Evolutionary conservation across 2,329 filamentous ascomycete genomes (phyloP).

Genomic region (Pseudocercospora cruenta): DNA sequence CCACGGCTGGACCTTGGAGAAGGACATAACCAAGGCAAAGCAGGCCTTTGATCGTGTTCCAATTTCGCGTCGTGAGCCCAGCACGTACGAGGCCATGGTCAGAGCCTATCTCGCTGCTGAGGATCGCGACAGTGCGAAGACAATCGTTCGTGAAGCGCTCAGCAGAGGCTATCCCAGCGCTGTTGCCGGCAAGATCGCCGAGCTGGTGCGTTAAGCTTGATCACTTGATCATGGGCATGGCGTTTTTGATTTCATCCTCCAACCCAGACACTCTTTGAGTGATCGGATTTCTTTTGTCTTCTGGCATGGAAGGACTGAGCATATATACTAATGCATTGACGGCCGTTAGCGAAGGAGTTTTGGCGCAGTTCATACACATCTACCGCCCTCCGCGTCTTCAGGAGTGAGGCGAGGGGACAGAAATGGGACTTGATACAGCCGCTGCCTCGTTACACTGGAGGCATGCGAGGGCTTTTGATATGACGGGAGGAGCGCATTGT

Average conservation of each 20-base stretch:
- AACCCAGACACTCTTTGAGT: background rate
- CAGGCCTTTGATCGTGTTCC: conserved; percentile 79
- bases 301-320: conserved; percentile 11
- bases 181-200: conserved; percentile 90
- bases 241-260: conserved; percentile 4
- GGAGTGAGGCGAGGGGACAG: conserved; percentile 4
- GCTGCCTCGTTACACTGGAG: background rate
- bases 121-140: conserved; percentile 74
- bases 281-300: conserved; percentile 11
- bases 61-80: conserved; percentile 82
- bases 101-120: conserved; percentile 85
- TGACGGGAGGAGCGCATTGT: conserved; percentile 4
- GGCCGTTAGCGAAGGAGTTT: conserved; percentile 22
- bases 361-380: conserved; percentile 7
- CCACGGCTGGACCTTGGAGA: conserved; percentile 89
- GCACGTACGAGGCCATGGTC: conserved; percentile 98
- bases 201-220: conserved; percentile 64
- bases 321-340: conserved; percentile 15
- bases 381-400: conserved; percentile 16
- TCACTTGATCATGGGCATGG: background rate
- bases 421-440: conserved; percentile 4
- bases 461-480: conserved; percentile 11
- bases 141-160: conserved; percentile 86
- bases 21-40: conserved; percentile 77
- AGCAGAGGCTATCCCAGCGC: conserved; percentile 86